phyloP scores from a whole-genome alignment of 2,329 filamentous ascomycete species.

The Chalara sp. region DNA sequence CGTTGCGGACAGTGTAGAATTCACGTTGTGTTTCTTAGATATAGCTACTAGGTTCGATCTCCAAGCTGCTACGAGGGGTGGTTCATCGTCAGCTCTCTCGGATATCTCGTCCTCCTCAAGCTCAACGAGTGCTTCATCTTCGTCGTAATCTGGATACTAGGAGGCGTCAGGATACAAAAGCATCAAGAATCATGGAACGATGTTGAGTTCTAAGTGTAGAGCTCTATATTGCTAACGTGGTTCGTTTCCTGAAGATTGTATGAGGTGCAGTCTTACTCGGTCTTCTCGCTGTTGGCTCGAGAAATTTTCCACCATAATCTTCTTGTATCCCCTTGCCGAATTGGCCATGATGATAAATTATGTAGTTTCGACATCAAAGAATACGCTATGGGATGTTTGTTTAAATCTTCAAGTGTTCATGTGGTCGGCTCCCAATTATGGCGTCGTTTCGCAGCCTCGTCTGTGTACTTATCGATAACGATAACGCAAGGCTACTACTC shows the following conservation, averaged over 20 bases:
- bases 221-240: no score
- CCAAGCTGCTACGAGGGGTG: conserved; percentile 1
- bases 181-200: neutral
- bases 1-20: neutral
- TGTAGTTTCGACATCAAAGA: neutral
- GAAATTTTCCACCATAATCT: neutral
- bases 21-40: conserved; percentile 6
- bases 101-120: no score
- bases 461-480: no score
- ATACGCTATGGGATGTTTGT: no score
- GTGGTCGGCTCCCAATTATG: no score
- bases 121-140: neutral
- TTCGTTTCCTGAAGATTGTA: no score
- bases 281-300: neutral
- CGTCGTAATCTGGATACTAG: neutral
- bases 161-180: neutral
- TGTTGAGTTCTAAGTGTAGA: no score
- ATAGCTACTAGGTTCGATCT: conserved; percentile 6
- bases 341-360: neutral
- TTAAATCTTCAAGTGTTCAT: no score
- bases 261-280: neutral
- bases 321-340: neutral
- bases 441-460: no score
- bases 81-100: neutral
- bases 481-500: no score